Conservation (phyloP, 192 early-diverging fungal genomes). For the Coemansia sp. region DNA sequence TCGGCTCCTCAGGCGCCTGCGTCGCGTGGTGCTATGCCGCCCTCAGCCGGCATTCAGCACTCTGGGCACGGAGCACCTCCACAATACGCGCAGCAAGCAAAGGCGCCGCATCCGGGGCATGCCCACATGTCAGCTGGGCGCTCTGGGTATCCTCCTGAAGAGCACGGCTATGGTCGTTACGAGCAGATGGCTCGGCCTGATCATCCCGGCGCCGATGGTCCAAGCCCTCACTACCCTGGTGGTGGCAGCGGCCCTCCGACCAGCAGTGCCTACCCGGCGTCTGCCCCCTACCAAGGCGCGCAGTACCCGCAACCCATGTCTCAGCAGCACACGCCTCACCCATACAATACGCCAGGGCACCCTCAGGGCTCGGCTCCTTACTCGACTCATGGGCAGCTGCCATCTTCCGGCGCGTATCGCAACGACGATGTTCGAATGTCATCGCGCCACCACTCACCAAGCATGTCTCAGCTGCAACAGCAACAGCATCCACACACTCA, state of each 20-base stretch:
- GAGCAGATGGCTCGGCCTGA: constrained; percentile 27
- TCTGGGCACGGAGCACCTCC: background rate
- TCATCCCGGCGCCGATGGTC: constrained; percentile 9
- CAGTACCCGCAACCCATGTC: constrained; percentile 33
- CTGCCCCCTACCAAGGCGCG: constrained; percentile 11
- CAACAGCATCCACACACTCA: constrained; percentile 8
- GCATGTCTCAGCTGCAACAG: constrained; percentile 22
- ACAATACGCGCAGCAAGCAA: constrained; percentile 19
- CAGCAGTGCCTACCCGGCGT: constrained; percentile 6
- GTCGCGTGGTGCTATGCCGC: constrained; percentile 9
- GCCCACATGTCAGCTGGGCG: constrained; percentile 14
- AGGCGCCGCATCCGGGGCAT: constrained; percentile 5
- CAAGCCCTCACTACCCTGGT: constrained; percentile 16
- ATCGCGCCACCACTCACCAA: constrained; percentile 41
- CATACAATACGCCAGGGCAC: constrained; percentile 23
- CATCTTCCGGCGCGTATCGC: constrained; percentile 24
- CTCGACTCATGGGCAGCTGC: constrained; percentile 10
- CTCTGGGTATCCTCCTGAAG: constrained; percentile 31
- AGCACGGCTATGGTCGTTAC: constrained; percentile 27
- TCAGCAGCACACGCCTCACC: constrained; percentile 19
- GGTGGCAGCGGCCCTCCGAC: constrained; percentile 13
- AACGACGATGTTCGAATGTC: constrained; percentile 16
- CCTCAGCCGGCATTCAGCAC: constrained; percentile 10
- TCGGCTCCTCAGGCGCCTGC: background rate
- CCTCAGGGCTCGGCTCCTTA: constrained; percentile 16